Base-by-base conservation (phyloP, 2,329 filamentous ascomycete genomes). In the Aspergillus fijiensis region DNA sequence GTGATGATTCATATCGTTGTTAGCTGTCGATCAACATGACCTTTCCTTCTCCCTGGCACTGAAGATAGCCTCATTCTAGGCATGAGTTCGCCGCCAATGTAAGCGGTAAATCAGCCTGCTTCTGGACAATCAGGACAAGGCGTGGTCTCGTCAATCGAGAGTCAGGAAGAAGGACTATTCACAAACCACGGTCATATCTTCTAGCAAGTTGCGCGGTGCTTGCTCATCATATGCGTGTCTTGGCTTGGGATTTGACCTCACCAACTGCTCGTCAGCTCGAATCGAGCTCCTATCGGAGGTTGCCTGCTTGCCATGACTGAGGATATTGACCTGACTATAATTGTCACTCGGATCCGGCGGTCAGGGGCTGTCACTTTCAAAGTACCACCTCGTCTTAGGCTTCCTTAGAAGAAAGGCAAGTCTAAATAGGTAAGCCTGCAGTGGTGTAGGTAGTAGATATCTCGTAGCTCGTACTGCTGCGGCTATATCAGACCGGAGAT, bases 1-100 rank as follows among this genome's bases (percentile, higher is more conserved):
- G 60, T 57, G 57, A 66, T 63, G 61, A 63, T 49, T 29, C 59
- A 25, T 35, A 51, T 60, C 52, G 23, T 60, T 61, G 39, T 51
- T 63, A 63, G 61, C 49, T 61, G 39, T 31, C 21, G 31, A 33
- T 35, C 19, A 45, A 45, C 39, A 45, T 45, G 39, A 45, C 14
- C 16, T 45, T 45, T 45, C 16, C 39, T 45, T 16, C 39, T 19
- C 16, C 39, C 5, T 45, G 7, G 16, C 39, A 45, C 39, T 45
- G 16, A 45, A 16, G 12, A 45, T 19, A 19, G 14, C 16, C 14
- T 45, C 39, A 19, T 19, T 19, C 6, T 45, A 14, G 16, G 16
- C 39, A 45, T 19, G 16, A 45, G 4, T 45, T 45, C 39, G 16
- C 39, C 39, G 39, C 6, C 14, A 45, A 45, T 9, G 14, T 45